A percentile compares a stretch with the other conserved stretches of the same genome.
These are phyloP conservation scores for Arthroderma uncinatum DNA, from an alignment of 2,329 filamentous ascomycete species.

Conservation along the genomic window DNA sequence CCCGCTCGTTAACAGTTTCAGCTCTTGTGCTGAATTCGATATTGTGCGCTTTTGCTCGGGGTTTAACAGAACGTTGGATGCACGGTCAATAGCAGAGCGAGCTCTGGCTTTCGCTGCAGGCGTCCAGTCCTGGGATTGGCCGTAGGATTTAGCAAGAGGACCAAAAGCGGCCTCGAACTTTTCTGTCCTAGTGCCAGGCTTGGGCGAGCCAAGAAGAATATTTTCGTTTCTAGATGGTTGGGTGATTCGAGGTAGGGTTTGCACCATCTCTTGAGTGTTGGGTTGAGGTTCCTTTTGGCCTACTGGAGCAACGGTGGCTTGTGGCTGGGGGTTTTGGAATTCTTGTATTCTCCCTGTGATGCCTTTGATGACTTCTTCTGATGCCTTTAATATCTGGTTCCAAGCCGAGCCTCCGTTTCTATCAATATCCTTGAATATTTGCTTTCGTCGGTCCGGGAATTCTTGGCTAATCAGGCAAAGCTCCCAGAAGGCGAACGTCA, in stretches of 20 bases:
- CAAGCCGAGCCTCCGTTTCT: constrained; percentile 68
- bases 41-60: constrained; percentile 32
- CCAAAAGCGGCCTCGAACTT: constrained; percentile 34
- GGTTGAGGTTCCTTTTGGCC: constrained; percentile 11
- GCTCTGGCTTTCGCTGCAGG: constrained; percentile 29
- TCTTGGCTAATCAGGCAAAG: constrained; percentile 65
- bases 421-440: constrained; percentile 79
- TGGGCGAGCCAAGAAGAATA: constrained; percentile 35
- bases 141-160: constrained; percentile 38
- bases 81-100: constrained; percentile 30
- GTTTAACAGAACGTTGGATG: constrained; percentile 30
- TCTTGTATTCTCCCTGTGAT: constrained; percentile 58
- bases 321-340: constrained; percentile 39
- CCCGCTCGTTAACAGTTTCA: constrained; percentile 27
- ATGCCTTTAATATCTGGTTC: constrained; percentile 62
- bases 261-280: constrained; percentile 22
- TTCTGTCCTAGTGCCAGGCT: constrained; percentile 27
- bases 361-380: constrained; percentile 56
- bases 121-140: constrained; percentile 35
- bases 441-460: constrained; percentile 63
- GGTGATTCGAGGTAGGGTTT: constrained; percentile 41
- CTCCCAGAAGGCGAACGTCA: constrained; percentile 86
- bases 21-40: constrained; percentile 27
- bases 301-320: constrained; percentile 15
- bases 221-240: constrained; percentile 39